Evolutionary conservation across 352 stramenopile genomes (phyloP).

Genomic region (Pythium insidiosum): DNA sequence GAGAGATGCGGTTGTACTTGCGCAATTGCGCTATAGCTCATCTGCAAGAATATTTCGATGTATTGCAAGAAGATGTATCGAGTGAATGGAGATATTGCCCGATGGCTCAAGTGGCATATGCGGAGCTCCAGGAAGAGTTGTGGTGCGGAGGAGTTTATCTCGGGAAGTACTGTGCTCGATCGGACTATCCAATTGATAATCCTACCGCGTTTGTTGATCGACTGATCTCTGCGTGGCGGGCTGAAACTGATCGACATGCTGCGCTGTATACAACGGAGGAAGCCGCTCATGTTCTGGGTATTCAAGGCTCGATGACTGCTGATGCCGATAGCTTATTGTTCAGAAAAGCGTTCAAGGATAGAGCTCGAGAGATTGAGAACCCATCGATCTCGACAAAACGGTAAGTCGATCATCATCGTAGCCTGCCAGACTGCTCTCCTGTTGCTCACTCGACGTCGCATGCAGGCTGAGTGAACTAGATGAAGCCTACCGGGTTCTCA

Average conservation of each 20-base stretch:
- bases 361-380: constrained; percentile 24
- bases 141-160: constrained; percentile 94
- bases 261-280: constrained; percentile 23
- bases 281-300: constrained; percentile 32
- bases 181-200: constrained; percentile 77
- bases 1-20: constrained; percentile 88
- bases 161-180: constrained; percentile 84
- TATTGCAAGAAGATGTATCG: constrained; percentile 86
- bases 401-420: too few species aligned
- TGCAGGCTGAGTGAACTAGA: constrained; percentile 30
- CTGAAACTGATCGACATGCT: constrained; percentile 36
- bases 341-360: constrained; percentile 50
- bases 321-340: constrained; percentile 19
- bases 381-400: neutral
- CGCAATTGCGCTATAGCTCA: constrained; percentile 85
- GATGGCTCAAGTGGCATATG: constrained; percentile 89
- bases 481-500: constrained; percentile 64
- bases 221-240: constrained; percentile 73
- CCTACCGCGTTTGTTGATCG: constrained; percentile 83
- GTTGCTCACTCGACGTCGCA: too few species aligned
- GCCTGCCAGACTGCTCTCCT: too few species aligned
- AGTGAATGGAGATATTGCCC: constrained; percentile 87
- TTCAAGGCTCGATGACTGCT: constrained; percentile 5
- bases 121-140: constrained; percentile 85
- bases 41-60: too few species aligned